These are phyloP conservation scores for Hypoxylon crocopeplum DNA, from an alignment of 495 filamentous ascomycete genomes.

Conservation along the genomic window DNA sequence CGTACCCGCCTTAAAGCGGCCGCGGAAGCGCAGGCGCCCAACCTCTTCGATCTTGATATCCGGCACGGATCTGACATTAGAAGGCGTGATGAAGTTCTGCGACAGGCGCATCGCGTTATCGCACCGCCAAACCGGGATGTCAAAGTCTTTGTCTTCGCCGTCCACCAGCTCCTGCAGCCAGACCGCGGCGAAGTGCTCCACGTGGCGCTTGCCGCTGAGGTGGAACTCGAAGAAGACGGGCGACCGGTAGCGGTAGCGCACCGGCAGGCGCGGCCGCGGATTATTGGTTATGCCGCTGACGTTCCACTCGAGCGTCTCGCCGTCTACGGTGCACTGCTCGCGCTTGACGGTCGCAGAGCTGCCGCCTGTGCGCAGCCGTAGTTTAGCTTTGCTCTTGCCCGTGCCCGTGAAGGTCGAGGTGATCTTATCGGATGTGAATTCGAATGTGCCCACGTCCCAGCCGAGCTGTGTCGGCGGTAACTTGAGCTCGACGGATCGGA, in stretches of 20 bases:
- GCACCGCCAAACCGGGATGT: conserved; percentile 87
- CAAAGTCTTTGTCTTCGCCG: conserved; percentile 74
- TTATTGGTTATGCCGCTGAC: conserved; percentile 62
- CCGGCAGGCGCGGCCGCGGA: conserved; percentile 73
- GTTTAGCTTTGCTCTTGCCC: conserved; percentile 71
- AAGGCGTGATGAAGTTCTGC: conserved; percentile 88
- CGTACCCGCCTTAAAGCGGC: conserved; percentile 85
- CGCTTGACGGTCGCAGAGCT: conserved; percentile 73
- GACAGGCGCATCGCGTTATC: conserved; percentile 73
- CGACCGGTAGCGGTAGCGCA: conserved; percentile 86
- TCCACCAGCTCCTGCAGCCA: conserved; percentile 89
- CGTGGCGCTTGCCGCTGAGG: conserved; percentile 66
- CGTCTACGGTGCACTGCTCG: conserved; percentile 64
- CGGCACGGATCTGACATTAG: conserved; percentile 68
- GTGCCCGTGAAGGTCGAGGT: conserved; percentile 63
- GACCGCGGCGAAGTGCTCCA: conserved; percentile 76
- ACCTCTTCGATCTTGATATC: conserved; percentile 74
- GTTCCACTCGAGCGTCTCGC: conserved; percentile 71
- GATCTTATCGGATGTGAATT: conserved; percentile 75
- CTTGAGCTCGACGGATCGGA: conserved; percentile 82
- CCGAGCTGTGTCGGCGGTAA: conserved; percentile 83
- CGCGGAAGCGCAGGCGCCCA: conserved; percentile 79
- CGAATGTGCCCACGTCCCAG: conserved; percentile 90
- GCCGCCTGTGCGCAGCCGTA: conserved; percentile 85
- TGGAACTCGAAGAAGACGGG: conserved; percentile 91